Percentiles rank a stretch among this genome's conserved stretches.
phyloP scores from a whole-genome alignment of 2,329 filamentous ascomycete species.

The Penicillium vulpinum region DNA sequence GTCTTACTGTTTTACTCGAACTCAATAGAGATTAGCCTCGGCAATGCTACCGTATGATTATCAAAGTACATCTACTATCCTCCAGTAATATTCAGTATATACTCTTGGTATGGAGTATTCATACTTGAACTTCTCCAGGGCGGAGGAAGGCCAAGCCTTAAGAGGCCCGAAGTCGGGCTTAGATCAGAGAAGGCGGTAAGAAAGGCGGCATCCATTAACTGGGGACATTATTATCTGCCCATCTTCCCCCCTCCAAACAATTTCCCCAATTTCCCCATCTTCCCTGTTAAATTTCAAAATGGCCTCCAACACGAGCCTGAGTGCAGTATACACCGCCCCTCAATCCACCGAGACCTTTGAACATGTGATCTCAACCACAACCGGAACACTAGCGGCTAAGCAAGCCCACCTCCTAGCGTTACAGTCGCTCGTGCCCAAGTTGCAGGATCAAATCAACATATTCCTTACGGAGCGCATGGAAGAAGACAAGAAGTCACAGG shows the following conservation, averaged over 20 bases:
- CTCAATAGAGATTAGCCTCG: not conserved
- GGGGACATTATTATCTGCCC: not conserved
- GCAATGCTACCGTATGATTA: not conserved
- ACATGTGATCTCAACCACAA: constrained; percentile 28
- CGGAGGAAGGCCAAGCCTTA: no score
- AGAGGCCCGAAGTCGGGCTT: not conserved
- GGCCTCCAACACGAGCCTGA: constrained; percentile 14
- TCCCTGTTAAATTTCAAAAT: constrained; percentile 1
- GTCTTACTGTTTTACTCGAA: not conserved
- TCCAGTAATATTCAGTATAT: not conserved
- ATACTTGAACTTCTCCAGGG: no score
- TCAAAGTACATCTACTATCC: not conserved
- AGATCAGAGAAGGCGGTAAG: constrained; percentile 3
- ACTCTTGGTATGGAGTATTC: no score
- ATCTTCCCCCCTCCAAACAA: not conserved
- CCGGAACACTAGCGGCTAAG: constrained; percentile 43
- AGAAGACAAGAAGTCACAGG: constrained; percentile 53
- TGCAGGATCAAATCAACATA: constrained; percentile 61
- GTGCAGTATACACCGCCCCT: constrained; percentile 33
- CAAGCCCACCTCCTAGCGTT: constrained; percentile 56
- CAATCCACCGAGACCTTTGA: constrained; percentile 34
- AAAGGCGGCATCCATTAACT: no score
- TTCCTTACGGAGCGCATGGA: constrained; percentile 64
- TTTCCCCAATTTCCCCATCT: not conserved
- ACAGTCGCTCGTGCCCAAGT: constrained; percentile 47